Percentiles rank a stretch among this genome's conserved stretches.
Evolutionary conservation across 345 rosid genomes (phyloP).

Genomic region (Salix koriyanagi): DNA sequence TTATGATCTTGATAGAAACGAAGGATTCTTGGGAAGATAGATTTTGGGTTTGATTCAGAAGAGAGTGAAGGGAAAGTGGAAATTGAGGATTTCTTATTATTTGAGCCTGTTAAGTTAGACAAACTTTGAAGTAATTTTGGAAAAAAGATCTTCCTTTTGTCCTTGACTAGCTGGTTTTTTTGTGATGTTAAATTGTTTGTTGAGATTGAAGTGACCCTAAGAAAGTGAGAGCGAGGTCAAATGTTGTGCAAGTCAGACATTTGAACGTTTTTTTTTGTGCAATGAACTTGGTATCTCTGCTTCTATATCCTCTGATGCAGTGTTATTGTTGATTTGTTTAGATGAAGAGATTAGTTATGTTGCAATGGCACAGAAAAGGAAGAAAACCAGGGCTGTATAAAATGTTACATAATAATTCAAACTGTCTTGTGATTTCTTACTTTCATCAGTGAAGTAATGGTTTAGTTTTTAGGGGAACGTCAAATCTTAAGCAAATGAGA

Average conservation of each 20-base stretch:
- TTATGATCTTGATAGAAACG: background rate
- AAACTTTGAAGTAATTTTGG: background rate
- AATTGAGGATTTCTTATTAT: background rate
- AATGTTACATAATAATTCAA: background rate
- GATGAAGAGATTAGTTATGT: background rate
- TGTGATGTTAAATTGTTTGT: background rate
- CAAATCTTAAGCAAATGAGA: slow-evolving; percentile 2
- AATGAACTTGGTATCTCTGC: background rate
- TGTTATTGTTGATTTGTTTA: background rate
- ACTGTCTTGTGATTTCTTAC: background rate
- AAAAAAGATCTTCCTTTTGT: background rate
- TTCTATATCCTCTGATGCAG: background rate
- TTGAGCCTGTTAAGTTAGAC: background rate
- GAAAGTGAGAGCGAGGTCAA: background rate
- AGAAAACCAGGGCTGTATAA: background rate
- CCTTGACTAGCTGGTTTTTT: background rate
- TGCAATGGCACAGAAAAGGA: background rate
- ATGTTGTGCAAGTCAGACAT: background rate
- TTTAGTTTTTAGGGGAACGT: background rate
- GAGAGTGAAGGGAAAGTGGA: background rate
- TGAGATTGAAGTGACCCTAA: background rate
- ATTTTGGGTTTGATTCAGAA: background rate
- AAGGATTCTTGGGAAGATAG: background rate
- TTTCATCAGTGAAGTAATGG: background rate
- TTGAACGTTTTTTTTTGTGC: background rate